Evolutionary conservation across 352 stramenopile genomes (phyloP).

Genomic region (Peronosclerospora sorghi): DNA sequence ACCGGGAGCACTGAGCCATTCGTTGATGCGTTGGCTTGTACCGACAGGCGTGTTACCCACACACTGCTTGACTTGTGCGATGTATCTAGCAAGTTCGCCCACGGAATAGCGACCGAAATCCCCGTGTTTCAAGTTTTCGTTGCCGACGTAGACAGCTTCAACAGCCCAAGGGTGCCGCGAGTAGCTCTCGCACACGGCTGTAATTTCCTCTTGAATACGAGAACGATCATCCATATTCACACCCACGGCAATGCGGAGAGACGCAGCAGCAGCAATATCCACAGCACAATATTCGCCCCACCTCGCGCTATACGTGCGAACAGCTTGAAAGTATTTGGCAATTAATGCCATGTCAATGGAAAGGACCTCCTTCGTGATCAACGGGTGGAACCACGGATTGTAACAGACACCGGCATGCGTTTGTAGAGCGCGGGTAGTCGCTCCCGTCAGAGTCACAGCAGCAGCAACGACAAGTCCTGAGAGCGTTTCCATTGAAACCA

Average conservation of each 20-base stretch:
- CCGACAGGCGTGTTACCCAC: constrained; percentile 42
- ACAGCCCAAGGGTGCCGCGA: constrained; percentile 21
- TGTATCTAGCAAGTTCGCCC: constrained; percentile 27
- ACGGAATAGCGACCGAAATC: constrained; percentile 26
- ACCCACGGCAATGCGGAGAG: constrained; percentile 40
- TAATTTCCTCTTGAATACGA: constrained; percentile 34
- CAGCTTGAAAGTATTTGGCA: constrained; percentile 32
- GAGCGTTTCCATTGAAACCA: no score
- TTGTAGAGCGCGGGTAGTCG: background rate
- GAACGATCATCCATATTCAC: constrained; percentile 35
- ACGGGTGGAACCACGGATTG: constrained; percentile 48
- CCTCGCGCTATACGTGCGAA: constrained; percentile 52
- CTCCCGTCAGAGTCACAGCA: background rate
- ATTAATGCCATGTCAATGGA: constrained; percentile 27
- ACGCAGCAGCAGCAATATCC: constrained; percentile 27
- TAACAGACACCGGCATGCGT: constrained; percentile 47
- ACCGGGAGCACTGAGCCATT: constrained; percentile 29
- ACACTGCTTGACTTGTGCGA: no score
- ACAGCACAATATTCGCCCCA: constrained; percentile 37
- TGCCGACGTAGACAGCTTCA: no score
- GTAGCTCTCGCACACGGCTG: constrained; percentile 39
- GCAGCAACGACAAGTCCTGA: background rate
- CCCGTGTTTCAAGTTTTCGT: constrained; percentile 49
- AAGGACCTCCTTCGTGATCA: constrained; percentile 23
- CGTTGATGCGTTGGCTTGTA: constrained; percentile 55